Base-by-base conservation (phyloP, 1,139 yeast genomes). In the Fermentozyma sake region DNA sequence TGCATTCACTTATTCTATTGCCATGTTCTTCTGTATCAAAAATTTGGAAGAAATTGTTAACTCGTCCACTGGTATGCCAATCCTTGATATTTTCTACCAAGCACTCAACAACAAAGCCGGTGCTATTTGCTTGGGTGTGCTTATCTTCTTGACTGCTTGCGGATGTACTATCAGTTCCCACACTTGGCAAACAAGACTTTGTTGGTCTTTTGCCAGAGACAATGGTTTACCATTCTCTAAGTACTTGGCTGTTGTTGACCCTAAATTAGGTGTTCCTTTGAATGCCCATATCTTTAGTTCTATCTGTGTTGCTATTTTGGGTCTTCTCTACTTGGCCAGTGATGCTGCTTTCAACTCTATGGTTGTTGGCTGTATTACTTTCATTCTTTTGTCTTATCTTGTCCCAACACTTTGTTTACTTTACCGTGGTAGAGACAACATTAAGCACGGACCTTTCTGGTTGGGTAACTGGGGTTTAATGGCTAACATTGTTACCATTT, bases 131-230 rank as follows among this genome's bases (percentile, higher is more conserved):
- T 61, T 81, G 26, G 83, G 79, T 24, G 52, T 70, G 13, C 55
- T 80, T 38, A 63, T 79, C 27, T 58, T 77, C 32, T 58, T 73
- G 29, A 79, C 86, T 7, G 79, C 83, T 3, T 61, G 73, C 44
- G 85, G 86, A 20, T 80, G 87, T 51, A 76, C 76, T 34, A 76
- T 79, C 37, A 71, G 83, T 6, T 70, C 80, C 32, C 87, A 80
- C 45, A 79, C 89, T 4, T 78, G 86, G 84, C 83, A 76, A 57
- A 79, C 85, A 24, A 65, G 86, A 50, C 58, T 79, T 40, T 72
- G 83, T 44, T 81, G 89, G 89, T 78, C 87, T 6, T 82, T 80
- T 50, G 68, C 86, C 11, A 73, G 89, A 53, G 89, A 81, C 55
- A 57, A 59, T 32, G 72, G 72, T 12, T 55, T 66, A 39, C 72